Conservation (phyloP, 495 filamentous ascomycete genomes). For the Neurospora terricola region DNA sequence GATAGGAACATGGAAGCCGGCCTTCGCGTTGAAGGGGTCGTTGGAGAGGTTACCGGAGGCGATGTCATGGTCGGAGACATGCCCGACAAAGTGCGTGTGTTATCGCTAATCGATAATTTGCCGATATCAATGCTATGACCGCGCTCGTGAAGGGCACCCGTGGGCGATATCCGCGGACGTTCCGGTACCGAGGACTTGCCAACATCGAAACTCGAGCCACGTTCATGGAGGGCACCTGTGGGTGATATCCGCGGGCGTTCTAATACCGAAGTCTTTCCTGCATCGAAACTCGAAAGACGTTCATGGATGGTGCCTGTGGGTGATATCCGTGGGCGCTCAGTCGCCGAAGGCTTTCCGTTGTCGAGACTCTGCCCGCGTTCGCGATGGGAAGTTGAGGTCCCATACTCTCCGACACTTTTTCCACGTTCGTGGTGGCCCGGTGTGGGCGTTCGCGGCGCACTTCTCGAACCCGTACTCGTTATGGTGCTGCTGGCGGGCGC, state of each 20-base stretch:
- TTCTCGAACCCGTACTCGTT: constrained; percentile 6
- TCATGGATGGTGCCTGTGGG: constrained; percentile 24
- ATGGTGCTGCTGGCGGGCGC: constrained; percentile 16
- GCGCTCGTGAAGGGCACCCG: constrained; percentile 26
- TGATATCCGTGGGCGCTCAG: constrained; percentile 23
- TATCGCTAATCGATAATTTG: constrained; percentile 31
- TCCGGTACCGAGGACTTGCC: constrained; percentile 32
- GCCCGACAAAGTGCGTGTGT: constrained; percentile 22
- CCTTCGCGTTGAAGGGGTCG: constrained; percentile 33
- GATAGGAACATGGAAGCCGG: constrained; percentile 45
- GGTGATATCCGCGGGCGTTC: constrained; percentile 27
- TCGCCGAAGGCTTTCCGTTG: constrained; percentile 34
- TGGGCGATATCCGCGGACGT: constrained; percentile 24
- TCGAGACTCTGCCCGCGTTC: constrained; percentile 43
- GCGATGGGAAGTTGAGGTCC: constrained; percentile 12
- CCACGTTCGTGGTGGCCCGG: constrained; percentile 32
- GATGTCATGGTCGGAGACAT: constrained; percentile 7
- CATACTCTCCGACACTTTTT: constrained; percentile 34
- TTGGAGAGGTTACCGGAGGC: constrained; percentile 6
- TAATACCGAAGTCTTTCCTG: constrained; percentile 32
- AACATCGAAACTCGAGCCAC: constrained; percentile 41
- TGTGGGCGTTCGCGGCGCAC: neutral
- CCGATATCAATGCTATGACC: constrained; percentile 44
- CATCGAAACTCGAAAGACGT: constrained; percentile 41
- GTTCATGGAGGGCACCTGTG: constrained; percentile 22